Base-by-base conservation (phyloP, 495 filamentous ascomycete species). In the Penicillium pulvis region DNA sequence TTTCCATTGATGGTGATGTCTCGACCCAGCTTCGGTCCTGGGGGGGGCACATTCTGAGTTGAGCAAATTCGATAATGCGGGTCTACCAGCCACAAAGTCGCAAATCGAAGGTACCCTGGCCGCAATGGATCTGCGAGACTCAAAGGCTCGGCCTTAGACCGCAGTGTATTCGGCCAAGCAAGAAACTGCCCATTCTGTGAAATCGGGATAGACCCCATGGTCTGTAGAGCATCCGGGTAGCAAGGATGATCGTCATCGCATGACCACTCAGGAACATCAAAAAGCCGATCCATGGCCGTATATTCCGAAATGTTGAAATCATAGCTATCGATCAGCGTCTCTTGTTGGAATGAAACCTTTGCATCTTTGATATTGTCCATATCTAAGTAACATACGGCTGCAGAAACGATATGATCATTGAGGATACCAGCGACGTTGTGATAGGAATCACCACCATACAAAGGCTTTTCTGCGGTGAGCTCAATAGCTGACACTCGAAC, bases 51-150 rank as follows among this genome's bases (percentile, higher is more conserved):
- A 53, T 63, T 63, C 1, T 49, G 52, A 11, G 58, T 64, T 1
- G 62, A 64, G 47, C 58, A 58, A 16, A 64, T 53, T 12, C 55
- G 62, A 51, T 60, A 60, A 52, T 58, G 55, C 3, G 58, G 62
- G 31, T 63, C 61, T 16, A 63, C 57, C 5, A 63, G 3, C 19
- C 23, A 46, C 23, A 46, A 26, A 20, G 17, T 46, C 19, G 23
- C 23, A 20, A 52, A 19, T 41, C 49, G 16, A 63, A 20, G 10
- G 39, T 56, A n/a, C 58, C 33, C 20, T 33, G 39, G n/a, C 35
- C 35, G 26, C 26, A 26, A 48, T 56, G 45, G 17, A 58, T 39
- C 39, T 42, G 17, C 33, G 30, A 59, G 55, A 5, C 28, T 19
- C 30, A 63, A 56, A 11, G 60, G 41, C 20, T 58, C 56, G 26